phyloP scores from a whole-genome alignment of 225 moss, liverwort and hornwort genomes.

The Sphagnum contortum region DNA sequence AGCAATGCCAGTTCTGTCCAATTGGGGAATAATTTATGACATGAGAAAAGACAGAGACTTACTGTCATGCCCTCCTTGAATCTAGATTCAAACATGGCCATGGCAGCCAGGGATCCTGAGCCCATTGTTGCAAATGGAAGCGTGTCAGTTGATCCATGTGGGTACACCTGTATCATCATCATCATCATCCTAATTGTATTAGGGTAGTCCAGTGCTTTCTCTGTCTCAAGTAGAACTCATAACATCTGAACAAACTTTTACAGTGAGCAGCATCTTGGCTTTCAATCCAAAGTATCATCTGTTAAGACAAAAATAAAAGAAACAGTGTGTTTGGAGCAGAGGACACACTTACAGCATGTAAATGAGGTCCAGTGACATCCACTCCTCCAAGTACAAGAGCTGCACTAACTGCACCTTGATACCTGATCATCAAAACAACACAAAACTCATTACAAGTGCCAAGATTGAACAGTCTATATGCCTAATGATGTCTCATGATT shows the following conservation, averaged over 20 bases:
- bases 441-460: too few relatives aligned
- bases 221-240: background rate
- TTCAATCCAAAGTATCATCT: background rate
- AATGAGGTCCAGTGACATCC: conserved; percentile 80
- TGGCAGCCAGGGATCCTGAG: conserved; percentile 82
- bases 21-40: too few relatives aligned
- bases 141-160: conserved; percentile 83
- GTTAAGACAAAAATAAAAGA: background rate
- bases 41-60: conserved; percentile 1
- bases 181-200: too few relatives aligned
- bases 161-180: conserved; percentile 47
- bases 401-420: conserved; percentile 72
- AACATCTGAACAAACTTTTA: background rate
- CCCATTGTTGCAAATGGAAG: conserved; percentile 81
- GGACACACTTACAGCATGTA: conserved; percentile 63
- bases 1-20: too few relatives aligned
- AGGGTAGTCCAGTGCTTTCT: background rate
- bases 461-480: too few relatives aligned
- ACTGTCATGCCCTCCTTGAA: conserved; percentile 75
- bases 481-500: too few relatives aligned
- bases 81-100: conserved; percentile 84
- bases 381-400: conserved; percentile 91
- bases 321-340: background rate
- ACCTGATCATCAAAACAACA: conserved; percentile 19
- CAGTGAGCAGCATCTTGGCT: background rate